A percentile compares a stretch with the other conserved stretches of the same genome.
phyloP scores from a whole-genome alignment of 75 land plant species.

The Picea glauca region DNA sequence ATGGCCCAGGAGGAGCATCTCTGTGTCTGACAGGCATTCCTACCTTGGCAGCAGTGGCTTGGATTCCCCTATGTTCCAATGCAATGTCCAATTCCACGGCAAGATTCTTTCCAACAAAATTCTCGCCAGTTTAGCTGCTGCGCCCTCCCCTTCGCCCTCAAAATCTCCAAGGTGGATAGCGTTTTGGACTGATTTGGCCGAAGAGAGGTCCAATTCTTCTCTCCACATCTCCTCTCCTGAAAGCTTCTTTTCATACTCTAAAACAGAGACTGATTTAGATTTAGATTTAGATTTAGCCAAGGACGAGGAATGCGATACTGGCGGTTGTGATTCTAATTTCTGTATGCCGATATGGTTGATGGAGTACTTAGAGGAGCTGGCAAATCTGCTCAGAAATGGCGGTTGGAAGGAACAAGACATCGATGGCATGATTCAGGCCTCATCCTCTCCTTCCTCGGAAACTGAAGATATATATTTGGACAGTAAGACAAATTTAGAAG shows the following conservation, averaged over 20 bases:
- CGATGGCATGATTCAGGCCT: conserved; percentile 47
- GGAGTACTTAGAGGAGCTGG: conserved; percentile 51
- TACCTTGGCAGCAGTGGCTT: not conserved
- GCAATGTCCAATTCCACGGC: not conserved
- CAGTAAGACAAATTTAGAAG: conserved; percentile 44
- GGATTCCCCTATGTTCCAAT: not conserved
- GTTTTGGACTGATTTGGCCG: conserved; percentile 79
- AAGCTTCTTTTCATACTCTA: not conserved
- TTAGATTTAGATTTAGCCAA: not conserved
- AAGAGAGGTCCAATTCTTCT: conserved; percentile 20
- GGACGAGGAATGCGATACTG: not conserved
- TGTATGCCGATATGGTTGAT: conserved; percentile 51
- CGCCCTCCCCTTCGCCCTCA: conserved; percentile 18
- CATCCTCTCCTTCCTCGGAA: conserved; percentile 23
- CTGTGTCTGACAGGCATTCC: not conserved
- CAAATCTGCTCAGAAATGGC: conserved; percentile 52
- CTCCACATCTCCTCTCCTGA: conserved; percentile 1
- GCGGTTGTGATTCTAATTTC: no score
- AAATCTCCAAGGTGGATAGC: conserved; percentile 60
- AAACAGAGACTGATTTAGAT: not conserved
- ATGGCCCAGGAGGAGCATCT: not conserved
- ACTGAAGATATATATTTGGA: conserved; percentile 33
- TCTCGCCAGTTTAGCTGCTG: conserved; percentile 1
- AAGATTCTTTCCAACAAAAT: conserved; percentile 9
- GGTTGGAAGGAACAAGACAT: conserved; percentile 81